phyloP scores from a whole-genome alignment of 768 basidiomycete genomes.

The Collybiopsis luxurians region DNA sequence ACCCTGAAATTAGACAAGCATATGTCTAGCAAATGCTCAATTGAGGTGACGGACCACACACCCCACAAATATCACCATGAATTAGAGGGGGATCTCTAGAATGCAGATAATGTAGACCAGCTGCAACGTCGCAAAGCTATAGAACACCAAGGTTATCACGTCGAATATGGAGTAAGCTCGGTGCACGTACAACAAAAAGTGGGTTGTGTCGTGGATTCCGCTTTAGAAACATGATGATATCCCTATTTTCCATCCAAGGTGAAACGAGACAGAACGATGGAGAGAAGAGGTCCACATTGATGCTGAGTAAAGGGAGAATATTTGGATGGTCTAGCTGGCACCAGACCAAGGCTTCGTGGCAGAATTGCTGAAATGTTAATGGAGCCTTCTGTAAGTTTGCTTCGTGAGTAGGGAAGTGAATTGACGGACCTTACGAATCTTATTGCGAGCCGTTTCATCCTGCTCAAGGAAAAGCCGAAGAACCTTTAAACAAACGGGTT shows the following conservation, averaged over 20 bases:
- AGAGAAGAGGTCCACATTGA: constrained; percentile 11
- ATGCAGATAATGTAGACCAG: constrained; percentile 27
- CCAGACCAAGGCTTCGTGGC: constrained; percentile 27
- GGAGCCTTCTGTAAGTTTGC: too few relatives aligned
- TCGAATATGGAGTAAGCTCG: too few relatives aligned
- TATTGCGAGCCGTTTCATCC: not conserved
- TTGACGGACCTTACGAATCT: not conserved
- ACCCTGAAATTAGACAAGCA: constrained; percentile 1
- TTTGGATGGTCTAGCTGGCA: constrained; percentile 25
- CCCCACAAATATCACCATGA: constrained; percentile 28
- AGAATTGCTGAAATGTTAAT: constrained; percentile 20
- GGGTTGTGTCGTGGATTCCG: constrained; percentile 13
- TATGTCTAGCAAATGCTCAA: not conserved
- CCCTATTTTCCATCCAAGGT: constrained; percentile 30
- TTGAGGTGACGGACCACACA: constrained; percentile 10
- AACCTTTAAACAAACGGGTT: too few relatives aligned
- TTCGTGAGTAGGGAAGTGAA: too few relatives aligned
- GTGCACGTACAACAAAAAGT: constrained; percentile 17
- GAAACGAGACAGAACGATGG: constrained; percentile 20
- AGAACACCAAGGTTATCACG: not conserved
- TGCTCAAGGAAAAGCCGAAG: too few relatives aligned
- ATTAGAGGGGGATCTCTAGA: constrained; percentile 26
- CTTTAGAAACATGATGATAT: constrained; percentile 20
- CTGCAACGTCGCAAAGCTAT: constrained; percentile 26
- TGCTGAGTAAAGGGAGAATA: constrained; percentile 28